Base-by-base conservation (phyloP, 2,329 filamentous ascomycete species). In the Thelonectria rubi region DNA sequence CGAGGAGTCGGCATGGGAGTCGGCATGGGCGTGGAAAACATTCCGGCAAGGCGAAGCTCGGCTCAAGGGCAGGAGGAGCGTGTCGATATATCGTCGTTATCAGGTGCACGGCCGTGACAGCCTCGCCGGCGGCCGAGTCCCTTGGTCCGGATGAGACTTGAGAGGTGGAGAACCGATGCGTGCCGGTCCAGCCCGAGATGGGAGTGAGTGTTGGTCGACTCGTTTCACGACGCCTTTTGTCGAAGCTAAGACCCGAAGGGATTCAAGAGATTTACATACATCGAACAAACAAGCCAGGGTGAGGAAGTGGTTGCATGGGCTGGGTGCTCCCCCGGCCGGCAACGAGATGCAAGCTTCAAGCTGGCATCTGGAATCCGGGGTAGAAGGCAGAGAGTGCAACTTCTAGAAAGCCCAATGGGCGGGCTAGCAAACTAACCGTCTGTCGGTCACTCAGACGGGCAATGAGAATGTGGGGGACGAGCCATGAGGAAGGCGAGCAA, bases 121-220 rank as follows among this genome's bases (percentile, higher is more conserved):
- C 53, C 53, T 61, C 58, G 32, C 30, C 50, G 57, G 34, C 46
- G 50, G 45, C 24, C 34, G 46, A 61, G 30, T 26, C 24, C 37
- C 24, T 56, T 51, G 53, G 52, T 6, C 55, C 26, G 34, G 56
- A 37, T 11, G 17, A 15, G 30, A 24, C 47, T 51, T 40, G 52
- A 39, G 42, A 15, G 4, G 12, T 14, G 15, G 45, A 48, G 34
- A 61, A 56, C 48, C 48, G 58, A 34, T 52, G 47, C 47, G 52
- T 30, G 42, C 52, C 47, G 40, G 37, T 14, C 30, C 47, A 48
- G 32, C 42, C 53, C 48, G 53, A 53, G 24, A 30, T 9, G 32
- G 20, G 8, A 5, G 50, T 39, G 42, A 43, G 32, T 20, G 37
- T 30, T 17, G 14, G 14, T 15, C 3, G 11, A n/a, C 37, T 34